A percentile compares a stretch with the other conserved stretches of the same genome.
Evolutionary conservation across 1,139 yeast genomes (phyloP).

Genomic region (Saccharomyces pastorianus): DNA sequence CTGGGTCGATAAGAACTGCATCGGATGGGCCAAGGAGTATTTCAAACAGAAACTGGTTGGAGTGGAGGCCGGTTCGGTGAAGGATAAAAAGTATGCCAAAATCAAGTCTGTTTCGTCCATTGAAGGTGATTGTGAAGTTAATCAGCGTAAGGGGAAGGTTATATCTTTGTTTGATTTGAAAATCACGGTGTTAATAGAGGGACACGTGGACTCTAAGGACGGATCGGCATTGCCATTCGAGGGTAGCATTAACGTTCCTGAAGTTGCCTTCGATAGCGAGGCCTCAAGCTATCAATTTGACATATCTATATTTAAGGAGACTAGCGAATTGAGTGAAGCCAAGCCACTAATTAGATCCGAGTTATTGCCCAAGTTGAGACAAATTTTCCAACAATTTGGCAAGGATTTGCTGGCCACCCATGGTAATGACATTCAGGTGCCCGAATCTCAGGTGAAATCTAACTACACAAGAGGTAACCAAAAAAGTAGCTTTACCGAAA

Average conservation of each 20-base stretch:
- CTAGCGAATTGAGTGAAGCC: conserved; percentile 40
- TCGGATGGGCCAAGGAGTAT: conserved; percentile 79
- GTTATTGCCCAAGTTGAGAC: conserved; percentile 63
- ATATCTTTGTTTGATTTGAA: conserved; percentile 82
- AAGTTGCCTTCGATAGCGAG: conserved; percentile 89
- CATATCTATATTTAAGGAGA: conserved; percentile 57
- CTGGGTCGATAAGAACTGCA: conserved; percentile 98
- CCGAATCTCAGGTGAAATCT: conserved; percentile 59
- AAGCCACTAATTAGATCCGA: conserved; percentile 50
- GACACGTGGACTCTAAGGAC: conserved; percentile 32
- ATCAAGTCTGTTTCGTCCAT: conserved; percentile 56
- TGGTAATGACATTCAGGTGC: conserved; percentile 82
- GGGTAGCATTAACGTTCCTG: conserved; percentile 81
- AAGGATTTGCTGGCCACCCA: conserved; percentile 64
- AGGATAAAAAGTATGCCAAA: conserved; percentile 33
- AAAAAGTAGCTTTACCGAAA: conserved; percentile 25
- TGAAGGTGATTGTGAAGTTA: conserved; percentile 94
- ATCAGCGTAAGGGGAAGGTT: conserved; percentile 94
- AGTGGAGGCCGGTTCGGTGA: conserved; percentile 35
- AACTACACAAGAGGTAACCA: conserved; percentile 62
- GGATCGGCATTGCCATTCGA: conserved; percentile 32
- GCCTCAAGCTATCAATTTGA: conserved; percentile 79
- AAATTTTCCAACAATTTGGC: conserved; percentile 57
- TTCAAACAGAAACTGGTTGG: conserved; percentile 55
- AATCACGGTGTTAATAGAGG: conserved; percentile 52